Evolutionary conservation across 208 protist species (phyloP).

Genomic region (Naegleria fowleri): DNA sequence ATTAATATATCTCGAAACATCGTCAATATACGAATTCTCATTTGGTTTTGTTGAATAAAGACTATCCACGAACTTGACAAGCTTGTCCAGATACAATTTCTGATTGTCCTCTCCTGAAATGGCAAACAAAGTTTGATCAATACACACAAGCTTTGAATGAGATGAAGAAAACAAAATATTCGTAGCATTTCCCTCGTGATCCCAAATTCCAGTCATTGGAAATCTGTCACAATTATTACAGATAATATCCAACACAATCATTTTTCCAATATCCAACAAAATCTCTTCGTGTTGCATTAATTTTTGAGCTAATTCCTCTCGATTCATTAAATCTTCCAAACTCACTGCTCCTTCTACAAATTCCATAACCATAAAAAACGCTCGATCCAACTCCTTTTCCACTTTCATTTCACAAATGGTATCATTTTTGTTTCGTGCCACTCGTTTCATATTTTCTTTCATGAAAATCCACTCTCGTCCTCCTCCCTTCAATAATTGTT

Average conservation of each 20-base stretch:
- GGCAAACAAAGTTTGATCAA: neutral
- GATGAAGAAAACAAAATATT: neutral
- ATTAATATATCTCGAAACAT: neutral
- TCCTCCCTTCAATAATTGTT: neutral
- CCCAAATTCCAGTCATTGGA: neutral
- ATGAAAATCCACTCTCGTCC: neutral
- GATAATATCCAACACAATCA: neutral
- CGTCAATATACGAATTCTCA: neutral
- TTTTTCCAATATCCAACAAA: neutral
- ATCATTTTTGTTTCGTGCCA: neutral
- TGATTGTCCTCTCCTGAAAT: neutral
- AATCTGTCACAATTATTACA: constrained; percentile 11
- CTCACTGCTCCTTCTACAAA: neutral
- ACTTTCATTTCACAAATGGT: neutral
- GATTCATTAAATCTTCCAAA: neutral
- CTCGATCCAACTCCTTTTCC: neutral
- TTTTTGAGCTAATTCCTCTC: neutral
- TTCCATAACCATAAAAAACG: neutral
- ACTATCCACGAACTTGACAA: neutral
- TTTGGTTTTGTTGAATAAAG: neutral
- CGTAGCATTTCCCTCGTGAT: neutral
- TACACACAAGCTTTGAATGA: neutral
- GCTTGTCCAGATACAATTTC: neutral
- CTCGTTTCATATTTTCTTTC: neutral
- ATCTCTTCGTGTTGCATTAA: neutral